Base-by-base conservation (phyloP, 129 eudicot genomes). In the Heracleum sosnowskyi region DNA sequence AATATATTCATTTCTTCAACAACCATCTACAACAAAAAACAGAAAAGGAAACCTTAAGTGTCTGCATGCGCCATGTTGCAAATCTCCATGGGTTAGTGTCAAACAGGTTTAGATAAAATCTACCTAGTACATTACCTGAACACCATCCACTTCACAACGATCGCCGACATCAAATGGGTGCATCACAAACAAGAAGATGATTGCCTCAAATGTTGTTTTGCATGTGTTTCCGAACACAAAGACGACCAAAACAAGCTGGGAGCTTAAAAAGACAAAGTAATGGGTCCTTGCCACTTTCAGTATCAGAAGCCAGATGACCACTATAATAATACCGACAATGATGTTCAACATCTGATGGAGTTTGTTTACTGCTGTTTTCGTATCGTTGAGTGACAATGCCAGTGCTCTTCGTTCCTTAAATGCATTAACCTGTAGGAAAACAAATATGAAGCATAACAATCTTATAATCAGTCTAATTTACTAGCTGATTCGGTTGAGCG, bases 121-220 rank as follows among this genome's bases (percentile, higher is more conserved):
- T 57, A 55, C 31, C 31, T 7, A 57, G 37, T 51, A 79, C 63
- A 75, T 70, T 37, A 88, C 91, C 84, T 85, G 88, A 78, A 84
- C 88, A 45, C 85, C 88, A 75, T 88, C 85, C 22, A 88, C 72
- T 73, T 88, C 90, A 51, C 89, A 86, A 35, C 90, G 88, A 51
- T 88, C 92, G 11, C 91, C 91, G 7, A 88, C 91, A 66, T 88
- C 91, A 81, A 75, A 88, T 1, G 91, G 91, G 79, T 88, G 91
- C 55, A 87, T 74, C 18, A 87, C 76, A 29, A 87, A 87, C 69
- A 87, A 80, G 81, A 87, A 87, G 66, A 88, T 86, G 46, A 88
- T 84, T 74, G 86, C 81, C 78, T 88, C 86, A 75, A 88, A 88
- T 42, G 77, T 72, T 20, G 85, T 88, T 66, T 88, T 88, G 79